These are phyloP conservation scores for Lactarius quietus DNA, from an alignment of 768 basidiomycete species.

Conservation along the genomic window DNA sequence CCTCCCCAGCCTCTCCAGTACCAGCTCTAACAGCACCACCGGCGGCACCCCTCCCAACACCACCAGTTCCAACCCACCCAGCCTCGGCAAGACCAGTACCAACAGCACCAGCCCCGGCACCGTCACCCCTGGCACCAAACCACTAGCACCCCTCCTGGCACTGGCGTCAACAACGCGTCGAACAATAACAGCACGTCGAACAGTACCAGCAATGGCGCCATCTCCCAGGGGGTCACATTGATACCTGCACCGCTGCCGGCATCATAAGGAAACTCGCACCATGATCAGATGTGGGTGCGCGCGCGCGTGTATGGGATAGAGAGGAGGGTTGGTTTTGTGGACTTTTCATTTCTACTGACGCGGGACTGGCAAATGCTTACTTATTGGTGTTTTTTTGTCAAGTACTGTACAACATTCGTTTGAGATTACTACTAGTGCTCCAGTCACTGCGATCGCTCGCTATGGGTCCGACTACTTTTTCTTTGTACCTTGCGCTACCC, in stretches of 20 bases:
- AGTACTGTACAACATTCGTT: background rate
- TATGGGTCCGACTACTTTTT: background rate
- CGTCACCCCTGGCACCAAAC: too few species aligned
- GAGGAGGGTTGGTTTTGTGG: background rate
- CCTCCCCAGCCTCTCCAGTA: too few species aligned
- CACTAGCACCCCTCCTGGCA: conserved; percentile 22
- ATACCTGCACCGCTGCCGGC: conserved; percentile 23
- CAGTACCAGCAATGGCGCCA: conserved; percentile 37
- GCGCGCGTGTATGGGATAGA: background rate
- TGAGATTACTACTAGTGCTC: background rate
- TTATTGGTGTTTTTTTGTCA: background rate
- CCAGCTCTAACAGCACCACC: too few species aligned
- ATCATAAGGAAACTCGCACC: background rate
- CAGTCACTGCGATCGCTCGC: background rate
- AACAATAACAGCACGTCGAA: conserved; percentile 25
- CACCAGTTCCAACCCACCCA: too few species aligned
- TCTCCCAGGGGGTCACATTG: conserved; percentile 46
- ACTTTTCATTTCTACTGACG: background rate
- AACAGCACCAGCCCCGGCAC: conserved; percentile 29
- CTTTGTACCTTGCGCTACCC: background rate
- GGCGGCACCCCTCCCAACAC: too few species aligned
- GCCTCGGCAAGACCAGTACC: too few species aligned
- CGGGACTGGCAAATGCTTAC: background rate
- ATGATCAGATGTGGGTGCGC: background rate
- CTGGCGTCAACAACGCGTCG: background rate